Percentiles rank a stretch among this genome's conserved stretches.
Evolutionary conservation across 768 basidiomycete species (phyloP).

Genomic region (Tricholomella constricta): DNA sequence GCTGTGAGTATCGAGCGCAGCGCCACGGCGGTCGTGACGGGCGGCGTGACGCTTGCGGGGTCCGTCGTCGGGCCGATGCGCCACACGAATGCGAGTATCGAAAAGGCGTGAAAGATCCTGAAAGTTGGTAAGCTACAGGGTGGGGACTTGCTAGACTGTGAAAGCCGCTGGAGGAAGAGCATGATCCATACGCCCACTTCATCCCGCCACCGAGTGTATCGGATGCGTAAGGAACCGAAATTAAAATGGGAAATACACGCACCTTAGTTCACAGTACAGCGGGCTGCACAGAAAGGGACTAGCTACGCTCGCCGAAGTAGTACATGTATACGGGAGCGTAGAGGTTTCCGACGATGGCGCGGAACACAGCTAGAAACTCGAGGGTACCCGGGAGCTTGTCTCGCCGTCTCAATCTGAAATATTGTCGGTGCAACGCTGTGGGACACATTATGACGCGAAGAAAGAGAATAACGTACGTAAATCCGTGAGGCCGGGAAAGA

Average conservation of each 20-base stretch:
- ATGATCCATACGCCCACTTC: neutral
- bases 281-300: neutral
- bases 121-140: too few relatives aligned
- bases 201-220: neutral
- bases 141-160: neutral
- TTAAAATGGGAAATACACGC: neutral
- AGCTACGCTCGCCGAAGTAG: neutral
- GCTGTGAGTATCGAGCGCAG: neutral
- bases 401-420: neutral
- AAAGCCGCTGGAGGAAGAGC: neutral
- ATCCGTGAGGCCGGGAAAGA: too few relatives aligned
- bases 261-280: neutral
- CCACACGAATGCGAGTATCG: slow-evolving; percentile 4
- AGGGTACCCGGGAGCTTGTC: neutral
- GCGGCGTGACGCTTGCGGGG: neutral
- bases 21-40: neutral
- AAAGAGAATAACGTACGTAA: too few relatives aligned
- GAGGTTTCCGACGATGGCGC: neutral
- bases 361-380: slow-evolving; percentile 1
- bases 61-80: neutral
- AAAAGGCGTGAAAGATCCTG: neutral
- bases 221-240: neutral
- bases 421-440: neutral
- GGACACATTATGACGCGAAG: too few relatives aligned
- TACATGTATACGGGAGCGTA: neutral